phyloP scores from a whole-genome alignment of 2,329 filamentous ascomycete genomes.

The Domatiomyces catenatus region DNA sequence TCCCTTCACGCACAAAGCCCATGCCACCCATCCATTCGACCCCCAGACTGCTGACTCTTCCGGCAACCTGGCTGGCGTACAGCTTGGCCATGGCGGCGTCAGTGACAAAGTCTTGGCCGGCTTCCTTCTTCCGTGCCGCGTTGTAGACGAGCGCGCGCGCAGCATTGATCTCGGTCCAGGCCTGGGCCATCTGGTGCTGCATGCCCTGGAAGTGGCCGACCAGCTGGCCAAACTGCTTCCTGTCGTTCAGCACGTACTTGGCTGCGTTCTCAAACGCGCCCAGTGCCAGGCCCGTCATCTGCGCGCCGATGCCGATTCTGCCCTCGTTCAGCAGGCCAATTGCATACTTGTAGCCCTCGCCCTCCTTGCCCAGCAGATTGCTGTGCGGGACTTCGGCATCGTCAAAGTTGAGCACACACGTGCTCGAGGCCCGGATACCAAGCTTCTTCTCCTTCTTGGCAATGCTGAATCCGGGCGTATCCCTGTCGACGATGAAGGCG shows the following conservation, averaged over 20 bases:
- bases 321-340: constrained; percentile 91
- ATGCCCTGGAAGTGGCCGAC: constrained; percentile 97
- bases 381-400: constrained; percentile 80
- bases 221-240: constrained; percentile 85
- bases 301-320: constrained; percentile 90
- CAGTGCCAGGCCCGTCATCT: constrained; percentile 93
- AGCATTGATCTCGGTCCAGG: constrained; percentile 83
- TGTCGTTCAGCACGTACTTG: constrained; percentile 93
- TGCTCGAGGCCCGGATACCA: constrained; percentile 87
- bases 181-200: constrained; percentile 96
- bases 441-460: constrained; percentile 99
- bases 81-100: constrained; percentile 98
- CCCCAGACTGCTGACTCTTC: constrained; percentile 66
- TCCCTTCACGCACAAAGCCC: constrained; percentile 91
- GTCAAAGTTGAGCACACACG: constrained; percentile 94
- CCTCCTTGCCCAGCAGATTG: constrained; percentile 75
- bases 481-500: constrained; percentile 89
- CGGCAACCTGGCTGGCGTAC: constrained; percentile 82
- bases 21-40: constrained; percentile 99
- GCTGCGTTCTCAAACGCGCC: constrained; percentile 93
- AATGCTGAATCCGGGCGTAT: constrained; percentile 73
- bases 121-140: constrained; percentile 93
- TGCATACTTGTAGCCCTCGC: constrained; percentile 94
- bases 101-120: constrained; percentile 82
- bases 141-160: constrained; percentile 90